Evolutionary conservation across 2,329 filamentous ascomycete species (phyloP), one percentile per base, ranked within the genome.

Genomic region (Colletotrichum karsti): DNA sequence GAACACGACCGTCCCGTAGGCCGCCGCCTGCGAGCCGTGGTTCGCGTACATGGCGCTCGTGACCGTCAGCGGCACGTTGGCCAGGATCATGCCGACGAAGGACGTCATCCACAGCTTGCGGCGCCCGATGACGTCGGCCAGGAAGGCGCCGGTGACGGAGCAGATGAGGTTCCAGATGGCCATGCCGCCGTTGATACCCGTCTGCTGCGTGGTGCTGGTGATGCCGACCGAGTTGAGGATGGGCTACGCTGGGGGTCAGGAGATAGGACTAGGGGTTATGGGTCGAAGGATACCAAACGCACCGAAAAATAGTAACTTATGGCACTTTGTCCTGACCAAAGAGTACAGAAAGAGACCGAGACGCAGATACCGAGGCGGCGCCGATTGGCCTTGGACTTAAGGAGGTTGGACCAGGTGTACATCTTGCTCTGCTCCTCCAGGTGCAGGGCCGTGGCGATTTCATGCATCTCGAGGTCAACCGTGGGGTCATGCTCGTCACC

Each of bases 391-490:
- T 56, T 51, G 3, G 61, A 67, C 24, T 59, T 39, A 22, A 73
- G 12, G 35, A 67, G 63, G 28, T 69, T 67, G 7, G 26, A 20
- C 54, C 65, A 72, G 12, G 60, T 64, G 26, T 37, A 53, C n/a
- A 56, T 37, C 22, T 54, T 51, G 24, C 55, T 44, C 9, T 37
- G 20, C 28, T 64, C 60, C 70, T 87, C 85, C 20, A 84, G 71
- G 26, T 77, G 74, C 28, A 87, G 77, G 1, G 83, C 85, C 26
- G 83, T 80, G 56, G 80, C 79, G 66, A 88, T 88, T 72, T 88
- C 84, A 7, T 77, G 75, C 60, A 80, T 83, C 65, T 88, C 84
- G 60, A 83, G 81, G 39, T 82, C 79, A 2, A 87, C 84, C 15
- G 81, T 77, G 3, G 78, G 71, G 61, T 84, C 79, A 20, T 78